Percentiles rank a stretch among this genome's conserved stretches.
phyloP scores from a whole-genome alignment of 805 yeast species.

The Metschnikowia aberdeeniae region DNA sequence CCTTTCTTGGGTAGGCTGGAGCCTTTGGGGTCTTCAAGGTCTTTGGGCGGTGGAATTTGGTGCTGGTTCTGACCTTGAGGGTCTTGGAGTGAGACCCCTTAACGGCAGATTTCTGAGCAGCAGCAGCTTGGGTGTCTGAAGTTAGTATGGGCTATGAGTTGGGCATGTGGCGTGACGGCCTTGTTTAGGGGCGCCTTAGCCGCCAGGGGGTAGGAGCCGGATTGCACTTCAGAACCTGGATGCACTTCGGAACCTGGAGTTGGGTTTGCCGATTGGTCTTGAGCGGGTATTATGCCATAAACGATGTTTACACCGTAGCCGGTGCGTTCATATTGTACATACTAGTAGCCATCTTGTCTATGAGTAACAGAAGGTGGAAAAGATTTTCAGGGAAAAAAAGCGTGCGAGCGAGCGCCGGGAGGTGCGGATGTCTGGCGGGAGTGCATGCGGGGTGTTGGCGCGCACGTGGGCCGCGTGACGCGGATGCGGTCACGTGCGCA shows the following conservation, averaged over 20 bases:
- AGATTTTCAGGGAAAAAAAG: conserved; percentile 12
- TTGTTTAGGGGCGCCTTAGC: no score
- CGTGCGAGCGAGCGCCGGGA: conserved; percentile 9
- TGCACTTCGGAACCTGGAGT: no score
- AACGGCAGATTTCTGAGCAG: conserved; percentile 98
- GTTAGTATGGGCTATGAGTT: conserved; percentile 22
- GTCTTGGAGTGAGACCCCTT: conserved; percentile 94
- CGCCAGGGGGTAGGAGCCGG: no score
- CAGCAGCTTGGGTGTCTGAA: conserved; percentile 71
- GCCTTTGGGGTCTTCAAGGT: conserved; percentile 89
- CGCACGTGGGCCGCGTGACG: conserved; percentile 9
- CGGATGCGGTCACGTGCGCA: conserved; percentile 1
- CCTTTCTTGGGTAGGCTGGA: conserved; percentile 93
- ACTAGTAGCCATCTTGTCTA: conserved; percentile 21
- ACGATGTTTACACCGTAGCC: not conserved
- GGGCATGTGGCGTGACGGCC: no score
- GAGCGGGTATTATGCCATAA: not conserved
- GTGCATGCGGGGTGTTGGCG: conserved; percentile 1
- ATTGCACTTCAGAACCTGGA: no score
- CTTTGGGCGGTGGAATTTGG: conserved; percentile 97
- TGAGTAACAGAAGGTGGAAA: conserved; percentile 16
- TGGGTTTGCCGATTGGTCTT: not conserved
- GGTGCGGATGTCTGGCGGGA: conserved; percentile 2
- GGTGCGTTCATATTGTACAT: conserved; percentile 10
- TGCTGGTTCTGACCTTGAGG: conserved; percentile 87